These are phyloP conservation scores for Rhizopus microsporus DNA, from an alignment of 371 early-diverging fungal genomes.

Conservation along the genomic window DNA sequence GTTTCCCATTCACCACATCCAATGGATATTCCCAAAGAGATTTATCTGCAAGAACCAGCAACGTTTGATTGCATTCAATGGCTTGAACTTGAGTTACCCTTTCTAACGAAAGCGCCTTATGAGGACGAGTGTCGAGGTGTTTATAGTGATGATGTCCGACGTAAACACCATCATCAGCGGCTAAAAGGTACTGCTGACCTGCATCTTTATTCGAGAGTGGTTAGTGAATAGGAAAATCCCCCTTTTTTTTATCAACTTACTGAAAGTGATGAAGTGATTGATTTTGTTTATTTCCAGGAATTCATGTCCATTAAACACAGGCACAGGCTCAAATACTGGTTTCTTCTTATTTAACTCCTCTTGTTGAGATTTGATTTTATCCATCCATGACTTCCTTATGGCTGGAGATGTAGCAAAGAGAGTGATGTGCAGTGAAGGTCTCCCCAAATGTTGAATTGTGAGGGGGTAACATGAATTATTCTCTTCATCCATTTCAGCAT, in stretches of 20 bases:
- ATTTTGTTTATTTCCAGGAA: constrained; percentile 27
- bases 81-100: constrained; percentile 42
- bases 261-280: constrained; percentile 43
- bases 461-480: constrained; percentile 52
- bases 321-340: constrained; percentile 62
- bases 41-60: constrained; percentile 43
- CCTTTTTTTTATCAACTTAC: constrained; percentile 22
- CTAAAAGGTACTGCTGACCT: constrained; percentile 45
- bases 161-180: constrained; percentile 46
- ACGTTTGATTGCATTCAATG: constrained; percentile 35
- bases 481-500: constrained; percentile 1
- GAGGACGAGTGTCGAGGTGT: constrained; percentile 20
- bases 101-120: constrained; percentile 31
- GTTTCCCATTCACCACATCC: constrained; percentile 36
- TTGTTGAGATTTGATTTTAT: constrained; percentile 76
- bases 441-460: constrained; percentile 72
- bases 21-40: constrained; percentile 43
- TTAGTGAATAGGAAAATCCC: not conserved
- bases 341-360: constrained; percentile 52
- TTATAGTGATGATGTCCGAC: constrained; percentile 35
- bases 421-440: constrained; percentile 59
- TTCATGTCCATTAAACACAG: constrained; percentile 25
- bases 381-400: constrained; percentile 81
- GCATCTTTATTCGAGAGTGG: constrained; percentile 18
- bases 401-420: constrained; percentile 76